Evolutionary conservation across 2,329 filamentous ascomycete genomes (phyloP).

Genomic region (Trichoderma semiorbis): DNA sequence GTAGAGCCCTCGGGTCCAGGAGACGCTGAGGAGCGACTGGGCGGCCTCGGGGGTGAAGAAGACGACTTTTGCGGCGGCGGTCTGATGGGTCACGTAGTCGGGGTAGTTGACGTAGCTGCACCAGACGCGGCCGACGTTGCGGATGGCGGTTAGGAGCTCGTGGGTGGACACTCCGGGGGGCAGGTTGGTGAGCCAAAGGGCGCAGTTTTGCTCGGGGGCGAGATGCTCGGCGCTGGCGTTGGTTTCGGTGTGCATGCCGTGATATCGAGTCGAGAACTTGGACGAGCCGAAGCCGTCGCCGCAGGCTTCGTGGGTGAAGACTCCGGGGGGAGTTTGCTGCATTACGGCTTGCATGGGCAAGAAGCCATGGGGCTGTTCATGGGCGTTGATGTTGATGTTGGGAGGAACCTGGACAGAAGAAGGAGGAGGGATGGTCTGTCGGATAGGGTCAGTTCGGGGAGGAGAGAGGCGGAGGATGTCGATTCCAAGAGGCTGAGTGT

Average conservation of each 20-base stretch:
- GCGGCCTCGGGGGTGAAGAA: slow-evolving; percentile 45
- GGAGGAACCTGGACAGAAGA: background rate
- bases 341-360: slow-evolving; percentile 26
- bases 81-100: slow-evolving; percentile 33
- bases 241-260: slow-evolving; percentile 34
- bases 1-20: slow-evolving; percentile 31
- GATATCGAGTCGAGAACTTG: slow-evolving; percentile 35
- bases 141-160: slow-evolving; percentile 44
- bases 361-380: slow-evolving; percentile 15
- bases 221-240: slow-evolving; percentile 37
- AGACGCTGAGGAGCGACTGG: slow-evolving; percentile 28
- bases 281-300: background rate
- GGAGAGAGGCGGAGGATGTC: slow-evolving; percentile 2
- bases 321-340: slow-evolving; percentile 15
- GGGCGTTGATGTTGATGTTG: background rate
- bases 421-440: background rate
- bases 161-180: slow-evolving; percentile 40
- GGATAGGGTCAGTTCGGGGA: background rate
- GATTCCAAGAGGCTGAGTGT: slow-evolving; percentile 7
- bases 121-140: slow-evolving; percentile 48
- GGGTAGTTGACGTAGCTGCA: slow-evolving; percentile 51
- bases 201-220: slow-evolving; percentile 41
- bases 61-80: slow-evolving; percentile 47
- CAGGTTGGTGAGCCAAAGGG: slow-evolving; percentile 52
- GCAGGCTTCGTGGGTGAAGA: background rate